Evolutionary conservation across 768 basidiomycete genomes (phyloP).

Genomic region (Tulasnella sp.): DNA sequence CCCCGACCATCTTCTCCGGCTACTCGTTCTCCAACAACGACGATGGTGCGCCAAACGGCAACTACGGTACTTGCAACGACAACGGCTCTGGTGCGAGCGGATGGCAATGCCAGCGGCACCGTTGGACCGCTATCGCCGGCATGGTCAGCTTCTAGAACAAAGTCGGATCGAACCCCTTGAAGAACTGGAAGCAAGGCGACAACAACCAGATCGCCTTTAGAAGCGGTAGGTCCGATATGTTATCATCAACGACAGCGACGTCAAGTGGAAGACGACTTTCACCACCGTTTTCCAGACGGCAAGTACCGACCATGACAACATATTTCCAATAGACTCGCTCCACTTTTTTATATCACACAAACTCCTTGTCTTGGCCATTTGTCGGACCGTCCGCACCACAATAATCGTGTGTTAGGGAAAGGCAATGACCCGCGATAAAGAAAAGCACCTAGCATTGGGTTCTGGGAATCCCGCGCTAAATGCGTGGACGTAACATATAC

Average conservation of each 20-base stretch:
- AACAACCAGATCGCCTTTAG: slow-evolving; percentile 63
- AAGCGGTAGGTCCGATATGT: slow-evolving; percentile 57
- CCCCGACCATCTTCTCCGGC: slow-evolving; percentile 56
- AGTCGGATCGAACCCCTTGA: not conserved
- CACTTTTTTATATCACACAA: no score
- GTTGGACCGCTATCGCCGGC: slow-evolving; percentile 29
- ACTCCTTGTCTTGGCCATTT: no score
- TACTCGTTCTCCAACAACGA: slow-evolving; percentile 41
- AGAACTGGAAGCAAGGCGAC: slow-evolving; percentile 55
- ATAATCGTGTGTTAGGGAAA: no score
- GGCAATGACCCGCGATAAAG: no score
- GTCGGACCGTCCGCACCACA: no score
- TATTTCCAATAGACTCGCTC: no score
- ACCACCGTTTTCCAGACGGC: slow-evolving; percentile 53
- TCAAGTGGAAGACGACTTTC: slow-evolving; percentile 54
- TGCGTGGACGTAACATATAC: no score
- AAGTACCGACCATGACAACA: no score
- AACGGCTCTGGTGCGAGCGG: slow-evolving; percentile 26
- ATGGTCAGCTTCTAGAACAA: slow-evolving; percentile 28
- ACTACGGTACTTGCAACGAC: slow-evolving; percentile 34
- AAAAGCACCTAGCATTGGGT: no score
- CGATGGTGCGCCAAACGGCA: slow-evolving; percentile 58
- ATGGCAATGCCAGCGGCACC: slow-evolving; percentile 31
- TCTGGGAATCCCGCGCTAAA: no score
- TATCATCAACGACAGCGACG: slow-evolving; percentile 62